Conservation (phyloP, 805 yeast species). For the Metschnikowia similis region DNA sequence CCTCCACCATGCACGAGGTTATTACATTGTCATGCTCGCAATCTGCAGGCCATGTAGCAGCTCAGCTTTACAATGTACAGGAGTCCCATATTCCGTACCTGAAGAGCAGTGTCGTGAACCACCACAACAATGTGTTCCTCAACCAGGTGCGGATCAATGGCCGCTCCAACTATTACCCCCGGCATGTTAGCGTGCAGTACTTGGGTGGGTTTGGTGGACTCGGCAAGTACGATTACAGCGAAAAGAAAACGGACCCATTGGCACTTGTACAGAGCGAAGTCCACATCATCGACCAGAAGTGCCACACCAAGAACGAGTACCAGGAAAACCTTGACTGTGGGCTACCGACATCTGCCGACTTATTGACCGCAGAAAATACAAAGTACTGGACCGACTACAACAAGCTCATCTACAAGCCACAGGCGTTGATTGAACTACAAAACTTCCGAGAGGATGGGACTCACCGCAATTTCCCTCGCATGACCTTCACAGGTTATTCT, state of each 20-base stretch:
- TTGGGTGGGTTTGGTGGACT: slow-evolving; percentile 73
- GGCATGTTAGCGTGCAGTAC: slow-evolving; percentile 79
- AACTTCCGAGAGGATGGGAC: slow-evolving; percentile 49
- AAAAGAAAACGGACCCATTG: slow-evolving; percentile 10
- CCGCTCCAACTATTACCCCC: slow-evolving; percentile 61
- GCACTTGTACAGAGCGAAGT: background rate
- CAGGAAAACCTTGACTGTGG: slow-evolving; percentile 61
- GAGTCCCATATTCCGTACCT: slow-evolving; percentile 60
- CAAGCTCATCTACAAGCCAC: slow-evolving; percentile 62
- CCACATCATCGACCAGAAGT: slow-evolving; percentile 28
- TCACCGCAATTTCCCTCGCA: slow-evolving; percentile 27
- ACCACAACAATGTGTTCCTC: slow-evolving; percentile 40
- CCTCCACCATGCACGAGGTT: slow-evolving; percentile 42
- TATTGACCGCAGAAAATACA: slow-evolving; percentile 40
- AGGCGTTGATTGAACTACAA: slow-evolving; percentile 47
- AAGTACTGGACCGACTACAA: slow-evolving; percentile 80
- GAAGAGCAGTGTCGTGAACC: slow-evolving; percentile 41
- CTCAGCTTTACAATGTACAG: slow-evolving; percentile 81
- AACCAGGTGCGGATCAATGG: slow-evolving; percentile 19
- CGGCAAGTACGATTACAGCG: slow-evolving; percentile 48
- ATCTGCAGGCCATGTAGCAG: slow-evolving; percentile 63
- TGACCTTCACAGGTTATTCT: slow-evolving; percentile 44
- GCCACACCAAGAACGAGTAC: slow-evolving; percentile 50
- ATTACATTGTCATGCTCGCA: slow-evolving; percentile 73
- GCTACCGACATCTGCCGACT: slow-evolving; percentile 14